Conservation (phyloP, 2,329 filamentous ascomycete species). For the Coccinonectria pachysandricola region DNA sequence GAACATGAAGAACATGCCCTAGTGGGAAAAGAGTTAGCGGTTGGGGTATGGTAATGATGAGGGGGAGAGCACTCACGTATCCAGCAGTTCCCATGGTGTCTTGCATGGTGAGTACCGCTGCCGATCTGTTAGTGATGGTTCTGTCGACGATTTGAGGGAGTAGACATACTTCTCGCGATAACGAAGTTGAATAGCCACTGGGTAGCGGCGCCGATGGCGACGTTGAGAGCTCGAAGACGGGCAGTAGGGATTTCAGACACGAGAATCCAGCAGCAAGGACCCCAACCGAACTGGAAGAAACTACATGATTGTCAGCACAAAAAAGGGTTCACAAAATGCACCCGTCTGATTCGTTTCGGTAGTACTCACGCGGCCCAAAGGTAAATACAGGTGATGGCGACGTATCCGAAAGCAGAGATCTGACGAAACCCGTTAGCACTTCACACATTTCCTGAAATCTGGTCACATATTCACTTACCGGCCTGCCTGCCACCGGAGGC, state of each 20-base stretch:
- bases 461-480: no score
- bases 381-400: constrained; percentile 62
- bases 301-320: no score
- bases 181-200: constrained; percentile 71
- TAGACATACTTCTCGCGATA: constrained; percentile 43
- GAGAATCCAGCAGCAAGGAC: constrained; percentile 63
- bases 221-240: constrained; percentile 54
- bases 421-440: constrained; percentile 5
- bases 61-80: constrained; percentile 23
- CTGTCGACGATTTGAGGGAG: not conserved
- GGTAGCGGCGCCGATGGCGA: constrained; percentile 56
- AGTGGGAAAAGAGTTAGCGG: no score
- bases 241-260: constrained; percentile 59
- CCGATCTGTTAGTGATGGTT: not conserved
- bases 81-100: constrained; percentile 35
- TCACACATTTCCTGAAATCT: no score
- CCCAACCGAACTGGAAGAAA: constrained; percentile 63
- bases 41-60: no score
- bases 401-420: constrained; percentile 56
- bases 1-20: constrained; percentile 60
- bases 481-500: constrained; percentile 41
- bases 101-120: constrained; percentile 56
- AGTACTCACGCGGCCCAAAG: constrained; percentile 51
- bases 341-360: no score
- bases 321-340: no score